Percentiles rank a stretch among this genome's conserved stretches.
Evolutionary conservation across 306 rosid genomes (phyloP).

Genomic region (Alnus rubra): DNA sequence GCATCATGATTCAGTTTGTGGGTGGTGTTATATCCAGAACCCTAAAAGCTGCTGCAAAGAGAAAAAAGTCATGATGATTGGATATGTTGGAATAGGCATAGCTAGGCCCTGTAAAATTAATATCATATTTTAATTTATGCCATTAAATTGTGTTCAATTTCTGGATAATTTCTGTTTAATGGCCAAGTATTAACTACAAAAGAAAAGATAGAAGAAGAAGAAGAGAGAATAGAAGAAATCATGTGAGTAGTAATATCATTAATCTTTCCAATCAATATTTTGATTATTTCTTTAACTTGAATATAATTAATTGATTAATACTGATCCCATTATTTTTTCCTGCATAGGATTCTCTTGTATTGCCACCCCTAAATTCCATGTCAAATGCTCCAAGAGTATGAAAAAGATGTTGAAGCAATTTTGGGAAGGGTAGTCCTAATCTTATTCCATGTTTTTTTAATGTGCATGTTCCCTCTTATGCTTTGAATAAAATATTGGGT

Average conservation of each 20-base stretch:
- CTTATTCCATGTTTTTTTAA: background rate
- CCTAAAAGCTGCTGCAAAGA: conserved; percentile 59
- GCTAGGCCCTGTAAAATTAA: conserved; percentile 34
- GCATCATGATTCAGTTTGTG: conserved; percentile 49
- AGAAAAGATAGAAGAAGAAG: too few relatives aligned
- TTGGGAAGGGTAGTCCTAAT: background rate
- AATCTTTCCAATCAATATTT: too few relatives aligned
- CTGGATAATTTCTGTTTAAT: background rate
- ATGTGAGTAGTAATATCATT: too few relatives aligned
- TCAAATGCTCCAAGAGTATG: background rate
- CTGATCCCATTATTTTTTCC: too few relatives aligned
- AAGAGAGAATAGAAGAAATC: too few relatives aligned
- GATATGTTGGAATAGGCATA: conserved; percentile 40
- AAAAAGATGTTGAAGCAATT: background rate
- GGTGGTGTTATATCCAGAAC: conserved; percentile 42
- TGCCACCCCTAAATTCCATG: background rate
- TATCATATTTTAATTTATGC: background rate
- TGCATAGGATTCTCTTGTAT: background rate
- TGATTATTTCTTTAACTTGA: too few relatives aligned
- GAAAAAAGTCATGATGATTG: conserved; percentile 48
- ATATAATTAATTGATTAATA: too few relatives aligned
- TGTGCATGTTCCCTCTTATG: too few relatives aligned
- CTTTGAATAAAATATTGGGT: too few relatives aligned
- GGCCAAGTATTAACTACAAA: background rate
- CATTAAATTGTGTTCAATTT: background rate